Base-by-base conservation (phyloP, 2,329 filamentous ascomycete species). In the Hysterium pulicare region DNA sequence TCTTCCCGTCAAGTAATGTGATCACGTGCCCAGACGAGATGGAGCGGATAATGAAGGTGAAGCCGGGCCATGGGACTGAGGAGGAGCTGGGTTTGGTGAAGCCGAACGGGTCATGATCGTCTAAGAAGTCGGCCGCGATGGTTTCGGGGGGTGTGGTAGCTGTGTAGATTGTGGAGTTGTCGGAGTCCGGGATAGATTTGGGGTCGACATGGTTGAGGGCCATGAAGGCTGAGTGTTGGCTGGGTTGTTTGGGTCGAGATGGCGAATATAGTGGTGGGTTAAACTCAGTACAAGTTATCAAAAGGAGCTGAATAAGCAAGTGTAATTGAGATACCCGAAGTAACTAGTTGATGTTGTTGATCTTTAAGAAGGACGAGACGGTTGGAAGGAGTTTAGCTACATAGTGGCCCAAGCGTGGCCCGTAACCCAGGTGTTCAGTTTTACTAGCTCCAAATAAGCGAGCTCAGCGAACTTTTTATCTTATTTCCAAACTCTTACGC, bases 1-100 rank as follows among this genome's bases (percentile, higher is more conserved):
- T 42, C 8, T 57, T 36, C 1, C 66, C 66, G 26, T 60, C 44
- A 5, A 56, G 24, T 1, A 68, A 50, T 0, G 66, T 64, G n/a
- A 69, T 54, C 6, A 59, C 41, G 26, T 53, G 50, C 13, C 54
- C 51, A 11, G 51, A 54, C 6, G 47, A 47, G 11, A 42, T 47
- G 24, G 55, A 53, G n/a, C 55, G 58, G 36, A 68, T 68, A 33
- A 67, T 54, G 40, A 56, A 67, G 20, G 51, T 53, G 15, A 50
- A 55, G 22, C 51, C 58, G 3, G 64, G 56, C 62, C 49, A 50
- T 19, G 53, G 53, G 11, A 47, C 35, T 2, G 41, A 49, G 16
- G 49, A 49, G 15, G 30, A 11, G 26, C 3, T 38, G n/a, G n/a
- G n/a, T 7, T 23, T 23, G 16, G 19, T 24, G 17, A 15, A 22